Base-by-base conservation (phyloP, 2,329 filamentous ascomycete genomes). In the Cladosporium sp. region DNA sequence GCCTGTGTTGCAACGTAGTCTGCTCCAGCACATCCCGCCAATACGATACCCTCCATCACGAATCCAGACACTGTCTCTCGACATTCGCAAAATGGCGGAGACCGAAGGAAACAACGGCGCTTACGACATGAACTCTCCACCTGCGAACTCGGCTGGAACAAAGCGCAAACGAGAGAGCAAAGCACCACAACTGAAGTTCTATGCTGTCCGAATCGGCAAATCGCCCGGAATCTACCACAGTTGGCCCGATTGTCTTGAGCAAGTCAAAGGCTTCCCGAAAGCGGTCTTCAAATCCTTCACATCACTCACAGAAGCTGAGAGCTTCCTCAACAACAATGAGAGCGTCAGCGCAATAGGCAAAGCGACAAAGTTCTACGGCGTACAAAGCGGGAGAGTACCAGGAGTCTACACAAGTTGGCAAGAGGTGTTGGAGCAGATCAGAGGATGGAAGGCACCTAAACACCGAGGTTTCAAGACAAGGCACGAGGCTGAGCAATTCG, bases 401-500 rank as follows among this genome's bases (percentile, higher is more conserved):
- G 84, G 84, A 2, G 82, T 87, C 17, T 87, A 87, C 68, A 81
- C 79, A 4, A 80, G 82, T 55, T 87, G 91, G 91, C 73, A 81
- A 12, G 83, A 85, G 40, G 90, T 88, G 10, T 80, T 87, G 60
- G 78, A 85, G 62, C 88, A 93, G 62, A 90, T 94, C 60, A 83
- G 79, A 32, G 90, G 88, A 2, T 87, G 86, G 68, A 87, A 87
- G 65, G 85, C 85, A 4, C 82, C 83, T 3, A 83, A 81, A 59
- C 83, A 79, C 57, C 76, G 75, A 64, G 70, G 69, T 7, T 81
- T 81, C 61, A 68, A 74, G 37, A 80, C 75, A 6, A 67, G 68
- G 24, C 79, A 78, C 58, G 91, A 95, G 71, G 93, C 93, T 0
- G 84, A 93, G 67, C 83, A 83, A 19, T 97, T 89, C 70, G 89